These are phyloP conservation scores for Cyclospora cayetanensis DNA, from an alignment of 169 alveolate genomes.

Conservation along the genomic window DNA sequence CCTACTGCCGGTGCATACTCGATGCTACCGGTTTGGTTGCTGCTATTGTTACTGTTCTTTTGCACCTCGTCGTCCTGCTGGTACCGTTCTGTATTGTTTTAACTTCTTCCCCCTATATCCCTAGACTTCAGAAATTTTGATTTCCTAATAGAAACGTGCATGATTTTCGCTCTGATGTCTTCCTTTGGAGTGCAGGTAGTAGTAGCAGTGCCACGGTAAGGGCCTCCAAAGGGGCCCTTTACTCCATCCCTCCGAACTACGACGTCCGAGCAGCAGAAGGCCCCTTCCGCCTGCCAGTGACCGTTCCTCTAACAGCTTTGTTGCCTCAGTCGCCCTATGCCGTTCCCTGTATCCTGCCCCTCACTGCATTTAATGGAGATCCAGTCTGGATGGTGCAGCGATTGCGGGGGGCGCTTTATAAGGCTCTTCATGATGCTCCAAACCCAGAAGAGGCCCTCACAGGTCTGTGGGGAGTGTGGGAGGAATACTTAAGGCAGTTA, in stretches of 20 bases:
- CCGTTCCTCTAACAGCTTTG: background rate
- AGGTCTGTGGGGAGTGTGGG: background rate
- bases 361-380: background rate
- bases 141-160: background rate
- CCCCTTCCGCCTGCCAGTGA: background rate
- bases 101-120: no score
- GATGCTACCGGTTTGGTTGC: no score
- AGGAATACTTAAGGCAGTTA: background rate
- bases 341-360: background rate
- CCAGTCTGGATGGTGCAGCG: background rate
- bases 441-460: background rate
- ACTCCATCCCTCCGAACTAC: background rate
- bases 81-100: no score
- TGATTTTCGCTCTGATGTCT: background rate
- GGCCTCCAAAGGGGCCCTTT: background rate
- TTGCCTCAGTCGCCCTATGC: conserved; percentile 36
- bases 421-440: background rate
- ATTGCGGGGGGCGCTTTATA: background rate
- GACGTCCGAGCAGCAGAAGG: conserved; percentile 1
- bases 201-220: no score
- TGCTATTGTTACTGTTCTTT: conserved; percentile 7
- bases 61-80: background rate
- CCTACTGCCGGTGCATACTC: no score
- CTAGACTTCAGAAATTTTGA: background rate
- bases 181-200: no score